These are phyloP conservation scores for Oryza coarctata DNA, from an alignment of 176 grass and related monocot genomes.

Conservation along the genomic window DNA sequence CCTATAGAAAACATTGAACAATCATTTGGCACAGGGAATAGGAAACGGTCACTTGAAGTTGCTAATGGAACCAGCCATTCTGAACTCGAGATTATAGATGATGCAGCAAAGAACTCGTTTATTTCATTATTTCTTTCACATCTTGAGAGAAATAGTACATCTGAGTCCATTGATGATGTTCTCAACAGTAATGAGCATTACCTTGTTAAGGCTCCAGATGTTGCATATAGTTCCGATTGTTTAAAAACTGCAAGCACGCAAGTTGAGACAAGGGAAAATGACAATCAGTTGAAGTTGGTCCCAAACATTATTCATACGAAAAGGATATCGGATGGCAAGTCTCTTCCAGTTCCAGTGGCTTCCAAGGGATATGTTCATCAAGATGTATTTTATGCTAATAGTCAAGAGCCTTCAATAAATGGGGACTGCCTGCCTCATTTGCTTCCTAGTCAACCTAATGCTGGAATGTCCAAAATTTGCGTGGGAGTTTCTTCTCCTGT, in stretches of 20 bases:
- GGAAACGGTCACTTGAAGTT: constrained; percentile 37
- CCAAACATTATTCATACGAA: constrained; percentile 31
- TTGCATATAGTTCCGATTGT: constrained; percentile 45
- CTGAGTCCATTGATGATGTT: constrained; percentile 56
- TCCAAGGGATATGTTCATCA: constrained; percentile 29
- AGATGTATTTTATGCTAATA: constrained; percentile 21
- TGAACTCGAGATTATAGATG: constrained; percentile 37
- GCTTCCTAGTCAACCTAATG: constrained; percentile 31
- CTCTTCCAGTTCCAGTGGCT: constrained; percentile 26
- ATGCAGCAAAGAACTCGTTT: constrained; percentile 71
- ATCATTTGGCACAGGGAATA: constrained; percentile 35
- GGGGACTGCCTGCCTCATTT: constrained; percentile 15
- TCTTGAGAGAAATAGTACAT: constrained; percentile 76
- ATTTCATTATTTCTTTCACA: constrained; percentile 98
- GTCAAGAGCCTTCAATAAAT: constrained; percentile 38
- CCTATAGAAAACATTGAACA: constrained; percentile 33
- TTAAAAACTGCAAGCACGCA: constrained; percentile 32
- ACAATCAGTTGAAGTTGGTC: constrained; percentile 31
- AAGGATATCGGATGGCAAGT: constrained; percentile 31
- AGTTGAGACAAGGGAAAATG: constrained; percentile 30
- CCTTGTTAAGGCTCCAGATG: constrained; percentile 47
- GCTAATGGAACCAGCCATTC: constrained; percentile 37
- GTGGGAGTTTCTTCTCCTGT: constrained; percentile 30
- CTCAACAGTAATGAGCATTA: constrained; percentile 66
- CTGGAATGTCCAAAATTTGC: constrained; percentile 37